These are phyloP conservation scores for Posidonia australis DNA, from an alignment of 106 monocot species.

Conservation along the genomic window DNA sequence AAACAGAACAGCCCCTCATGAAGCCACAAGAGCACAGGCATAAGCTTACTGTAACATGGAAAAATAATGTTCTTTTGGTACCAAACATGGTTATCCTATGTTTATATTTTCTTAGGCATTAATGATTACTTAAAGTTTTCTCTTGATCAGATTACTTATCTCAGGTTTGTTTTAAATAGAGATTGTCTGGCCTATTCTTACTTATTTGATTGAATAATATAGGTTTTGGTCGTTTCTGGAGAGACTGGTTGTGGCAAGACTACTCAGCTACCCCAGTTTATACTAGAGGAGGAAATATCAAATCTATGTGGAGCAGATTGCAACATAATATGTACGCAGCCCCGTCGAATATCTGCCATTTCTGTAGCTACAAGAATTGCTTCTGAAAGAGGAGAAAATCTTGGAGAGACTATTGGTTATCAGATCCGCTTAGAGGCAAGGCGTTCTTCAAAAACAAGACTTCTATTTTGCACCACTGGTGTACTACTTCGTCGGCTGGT, in stretches of 20 bases:
- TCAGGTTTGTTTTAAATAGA: too few species aligned
- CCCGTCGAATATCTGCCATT: slow-evolving; percentile 96
- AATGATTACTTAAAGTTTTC: too few species aligned
- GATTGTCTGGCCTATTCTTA: slow-evolving; percentile 1
- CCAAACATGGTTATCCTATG: too few species aligned
- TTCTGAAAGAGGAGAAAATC: slow-evolving; percentile 84
- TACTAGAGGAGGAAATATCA: slow-evolving; percentile 86
- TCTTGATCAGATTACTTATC: too few species aligned
- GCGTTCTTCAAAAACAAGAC: slow-evolving; percentile 62
- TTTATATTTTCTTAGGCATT: too few species aligned
- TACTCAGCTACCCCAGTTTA: slow-evolving; percentile 93
- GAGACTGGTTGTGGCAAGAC: slow-evolving; percentile 99
- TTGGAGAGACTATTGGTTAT: slow-evolving; percentile 92
- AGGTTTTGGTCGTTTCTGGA: slow-evolving; percentile 95
- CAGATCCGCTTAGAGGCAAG: slow-evolving; percentile 90
- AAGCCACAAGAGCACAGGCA: too few species aligned
- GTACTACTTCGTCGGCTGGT: slow-evolving; percentile 88
- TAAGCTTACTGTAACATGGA: too few species aligned
- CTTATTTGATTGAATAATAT: slow-evolving; percentile 7
- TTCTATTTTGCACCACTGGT: slow-evolving; percentile 97
- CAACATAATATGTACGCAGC: slow-evolving; percentile 93
- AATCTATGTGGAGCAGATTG: slow-evolving; percentile 77
- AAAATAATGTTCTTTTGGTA: too few species aligned
- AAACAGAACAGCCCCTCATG: too few species aligned
- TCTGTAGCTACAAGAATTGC: slow-evolving; percentile 91